Base-by-base conservation (phyloP, 306 rosid genomes). In the Castanea crenata region DNA sequence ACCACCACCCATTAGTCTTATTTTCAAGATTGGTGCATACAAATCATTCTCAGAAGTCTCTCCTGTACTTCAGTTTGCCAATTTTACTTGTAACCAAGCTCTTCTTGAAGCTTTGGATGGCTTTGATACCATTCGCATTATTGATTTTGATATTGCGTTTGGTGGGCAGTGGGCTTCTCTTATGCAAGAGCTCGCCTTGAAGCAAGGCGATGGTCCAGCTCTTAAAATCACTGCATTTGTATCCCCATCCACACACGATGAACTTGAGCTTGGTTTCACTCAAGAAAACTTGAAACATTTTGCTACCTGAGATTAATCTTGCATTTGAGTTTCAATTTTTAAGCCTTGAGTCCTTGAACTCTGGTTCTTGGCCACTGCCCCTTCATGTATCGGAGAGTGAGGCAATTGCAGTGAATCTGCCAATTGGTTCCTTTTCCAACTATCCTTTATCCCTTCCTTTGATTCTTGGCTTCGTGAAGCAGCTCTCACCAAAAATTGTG, bases 161-260 rank as follows among this genome's bases (percentile, higher is more conserved):
- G 99, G 99, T 25, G 99, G 91, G 13, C 99, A 94, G 76, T 92
- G 94, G 98, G 90, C 99, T 74, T 94, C 99, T 57, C 86, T 94
- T 67, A 92, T 94, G 92, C 95, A 91, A 64, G 99, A 94, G 82
- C 80, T 92, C 5, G 95, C 95, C 55, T 80, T 91, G 58, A 87
- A 92, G 73, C 92, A 83, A 76, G 87, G 85, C 1, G 81, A 89
- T 71, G 74, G 89, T 16, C 87, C 91, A 52, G 82, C 86, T 79
- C 89, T 94, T 32, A 92, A 87, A 80, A 89, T 94, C 83, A 94
- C 97, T 55, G 97, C 97, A 20, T 86, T 94, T 79, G 92, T 84
- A 10, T 85, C 92, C 19, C 81, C 92, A 27, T 85, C 91, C 10
- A 72, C 78, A 57, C 83, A 85, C 0, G 91, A 91, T 11, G 92